Evolutionary conservation across 805 yeast species (phyloP), one percentile per base, ranked within the genome.

Genomic region (Kodamaea neixiangensis): DNA sequence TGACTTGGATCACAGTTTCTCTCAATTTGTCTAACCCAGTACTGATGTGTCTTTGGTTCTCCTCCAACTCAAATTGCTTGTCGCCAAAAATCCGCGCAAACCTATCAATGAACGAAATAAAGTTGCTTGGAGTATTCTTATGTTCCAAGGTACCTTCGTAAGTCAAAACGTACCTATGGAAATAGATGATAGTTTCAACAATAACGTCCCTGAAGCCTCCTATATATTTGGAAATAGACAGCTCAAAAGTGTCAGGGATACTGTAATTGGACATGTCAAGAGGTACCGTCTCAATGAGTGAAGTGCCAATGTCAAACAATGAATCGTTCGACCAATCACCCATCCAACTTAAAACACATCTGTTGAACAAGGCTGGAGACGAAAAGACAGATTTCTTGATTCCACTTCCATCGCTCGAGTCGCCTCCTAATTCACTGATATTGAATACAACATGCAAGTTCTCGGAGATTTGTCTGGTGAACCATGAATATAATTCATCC

Each of bases 261-360:
- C 33, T 35, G 54, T 71, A 79, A 13, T 64, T 68, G 1, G 80
- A 69, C 41, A 69, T 62, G 49, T 83, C 86, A 11, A 87, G 62
- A 1, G 92, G 87, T 29, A 18, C 22, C 3, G 17, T 29, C 56
- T 52, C 41, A 17, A 37, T 37, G 13, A 37, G 41, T 10, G 21
- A 15, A 6, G 41, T 49, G 0, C 86, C 81, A 31, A 90, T 81
- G 46, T 81, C 80, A 5, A 54, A 48, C 45, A 85, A 64, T 0
- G 90, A 69, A 0, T 60, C 52, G 3, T 57, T 52, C 0, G 85
- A 74, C 97, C 97, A 92, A 48, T 82, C 82, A 3, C 96, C 96
- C 86, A 90, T 83, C 91, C 93, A 89, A 60, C 86, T 82, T 35
- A 93, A 67, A 1, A 89, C 96, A 72, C 97, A 92, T 61, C 98